Conservation (phyloP, 2,329 filamentous ascomycete genomes). For the Helotiales sp. region DNA sequence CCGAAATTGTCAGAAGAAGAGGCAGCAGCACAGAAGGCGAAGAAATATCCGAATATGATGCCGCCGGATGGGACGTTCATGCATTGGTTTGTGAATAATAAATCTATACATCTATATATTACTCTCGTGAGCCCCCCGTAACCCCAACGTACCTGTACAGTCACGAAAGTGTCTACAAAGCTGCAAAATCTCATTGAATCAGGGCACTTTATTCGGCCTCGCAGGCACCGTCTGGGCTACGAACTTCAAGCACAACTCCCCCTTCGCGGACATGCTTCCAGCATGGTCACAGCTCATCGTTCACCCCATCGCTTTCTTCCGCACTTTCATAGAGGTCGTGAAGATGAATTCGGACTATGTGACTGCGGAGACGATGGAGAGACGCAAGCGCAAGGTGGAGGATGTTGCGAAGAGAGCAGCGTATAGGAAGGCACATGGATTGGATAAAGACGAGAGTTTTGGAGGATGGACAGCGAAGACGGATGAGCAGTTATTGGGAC, state of each 20-base stretch:
- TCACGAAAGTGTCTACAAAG: background rate
- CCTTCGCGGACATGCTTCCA: slow-evolving; percentile 80
- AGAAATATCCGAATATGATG: slow-evolving; percentile 87
- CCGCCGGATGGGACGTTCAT: slow-evolving; percentile 81
- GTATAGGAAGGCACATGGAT: slow-evolving; percentile 84
- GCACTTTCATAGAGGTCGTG: slow-evolving; percentile 73
- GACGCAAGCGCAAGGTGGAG: slow-evolving; percentile 74
- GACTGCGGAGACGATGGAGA: slow-evolving; percentile 70
- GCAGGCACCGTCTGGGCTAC: slow-evolving; percentile 74
- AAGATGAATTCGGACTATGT: slow-evolving; percentile 76
- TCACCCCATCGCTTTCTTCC: slow-evolving; percentile 71
- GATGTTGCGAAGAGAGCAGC: slow-evolving; percentile 86
- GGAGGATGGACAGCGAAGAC: slow-evolving; percentile 52
- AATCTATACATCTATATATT: slow-evolving; percentile 78
- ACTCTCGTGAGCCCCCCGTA: slow-evolving; percentile 68
- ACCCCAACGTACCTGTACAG: background rate
- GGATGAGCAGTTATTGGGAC: slow-evolving; percentile 42
- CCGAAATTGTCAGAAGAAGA: slow-evolving; percentile 71
- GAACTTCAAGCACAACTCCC: slow-evolving; percentile 80
- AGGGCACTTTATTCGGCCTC: slow-evolving; percentile 52
- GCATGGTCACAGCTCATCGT: slow-evolving; percentile 68
- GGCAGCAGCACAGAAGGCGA: slow-evolving; percentile 65
- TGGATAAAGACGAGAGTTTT: slow-evolving; percentile 67
- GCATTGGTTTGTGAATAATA: slow-evolving; percentile 83
- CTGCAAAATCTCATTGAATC: slow-evolving; percentile 4